Evolutionary conservation across 2,329 filamentous ascomycete species (phyloP), one percentile per base, ranked within the genome.

Genomic region (Fusarium heterosporum): DNA sequence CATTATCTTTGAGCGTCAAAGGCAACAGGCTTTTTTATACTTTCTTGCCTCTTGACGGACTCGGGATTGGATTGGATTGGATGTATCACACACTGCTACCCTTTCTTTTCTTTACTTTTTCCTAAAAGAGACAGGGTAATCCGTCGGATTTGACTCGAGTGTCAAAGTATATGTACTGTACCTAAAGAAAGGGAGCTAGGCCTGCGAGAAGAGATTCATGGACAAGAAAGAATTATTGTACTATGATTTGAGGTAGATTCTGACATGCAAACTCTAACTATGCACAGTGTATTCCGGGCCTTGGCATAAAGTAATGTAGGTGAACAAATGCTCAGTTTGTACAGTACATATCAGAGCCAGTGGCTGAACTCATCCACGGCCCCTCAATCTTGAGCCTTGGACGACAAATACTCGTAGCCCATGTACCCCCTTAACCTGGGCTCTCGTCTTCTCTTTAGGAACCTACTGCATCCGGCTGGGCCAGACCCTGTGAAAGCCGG

Each of bases 381-480:
- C 41, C 29, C 59, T 61, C 41, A 53, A 64, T 42, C 40, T 55
- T 55, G 52, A 64, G 64, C 47, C 50, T 52, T 42, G 30, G 28
- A 38, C 25, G 19, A 16, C 19, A 22, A 34, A 55, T 50, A 61
- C 51, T 69, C 55, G 17, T 40, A 38, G 28, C 17, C 30, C 29
- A 57, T 40, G 55, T 54, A 56, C 34, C 52, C 17, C 39, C 34
- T 54, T 64, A 67, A 59, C 62, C 48, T 34, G 26, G 29, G 30
- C 17, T 12, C 47, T 38, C 30, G 41, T 30, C 17, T 16, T 36
- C 17, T 13, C 29, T 29, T 49, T 45, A 22, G 22, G 22, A 22
- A 57, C 34, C 58, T 61, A 57, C 64, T 72, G 66, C 64, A 70
- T 67, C 68, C 56, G 66, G 70, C 50, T 57, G 45, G 65, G 51